Evolutionary conservation across 2,329 filamentous ascomycete species (phyloP).

Genomic region (Penicillium verrucosum): DNA sequence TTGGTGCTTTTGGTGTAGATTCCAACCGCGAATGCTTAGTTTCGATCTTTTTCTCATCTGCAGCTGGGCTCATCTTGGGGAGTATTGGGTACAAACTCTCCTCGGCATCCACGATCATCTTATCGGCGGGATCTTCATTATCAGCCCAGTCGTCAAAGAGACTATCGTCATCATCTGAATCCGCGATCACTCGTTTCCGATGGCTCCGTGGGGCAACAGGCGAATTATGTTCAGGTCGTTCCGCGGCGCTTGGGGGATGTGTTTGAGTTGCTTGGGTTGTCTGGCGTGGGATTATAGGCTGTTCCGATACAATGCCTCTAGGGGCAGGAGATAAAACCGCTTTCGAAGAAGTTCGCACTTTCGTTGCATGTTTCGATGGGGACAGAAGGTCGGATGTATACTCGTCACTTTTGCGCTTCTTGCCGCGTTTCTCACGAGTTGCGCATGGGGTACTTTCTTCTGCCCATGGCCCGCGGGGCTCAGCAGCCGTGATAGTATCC

Average conservation of each 20-base stretch:
- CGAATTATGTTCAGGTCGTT: constrained; percentile 5
- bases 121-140: constrained; percentile 18
- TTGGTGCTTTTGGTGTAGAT: background rate
- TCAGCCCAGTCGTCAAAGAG: constrained; percentile 26
- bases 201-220: constrained; percentile 7
- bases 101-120: constrained; percentile 22
- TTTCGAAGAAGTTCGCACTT: constrained; percentile 24
- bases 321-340: constrained; percentile 3
- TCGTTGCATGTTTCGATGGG: constrained; percentile 28
- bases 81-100: constrained; percentile 32
- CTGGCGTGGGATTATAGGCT: constrained; percentile 3
- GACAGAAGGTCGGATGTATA: constrained; percentile 40
- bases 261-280: constrained; percentile 7
- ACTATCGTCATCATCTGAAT: constrained; percentile 35
- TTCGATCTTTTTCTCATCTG: constrained; percentile 4
- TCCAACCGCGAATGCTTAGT: background rate
- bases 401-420: constrained; percentile 51
- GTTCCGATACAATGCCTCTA: background rate
- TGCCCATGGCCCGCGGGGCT: constrained; percentile 43
- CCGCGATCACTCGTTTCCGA: constrained; percentile 28
- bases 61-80: constrained; percentile 20
- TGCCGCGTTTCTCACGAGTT: constrained; percentile 39
- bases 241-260: constrained; percentile 6
- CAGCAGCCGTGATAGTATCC: constrained; percentile 39
- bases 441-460: constrained; percentile 42